Evolutionary conservation across 164 flowering plant genomes (phyloP).

Genomic region (Saururus chinensis): DNA sequence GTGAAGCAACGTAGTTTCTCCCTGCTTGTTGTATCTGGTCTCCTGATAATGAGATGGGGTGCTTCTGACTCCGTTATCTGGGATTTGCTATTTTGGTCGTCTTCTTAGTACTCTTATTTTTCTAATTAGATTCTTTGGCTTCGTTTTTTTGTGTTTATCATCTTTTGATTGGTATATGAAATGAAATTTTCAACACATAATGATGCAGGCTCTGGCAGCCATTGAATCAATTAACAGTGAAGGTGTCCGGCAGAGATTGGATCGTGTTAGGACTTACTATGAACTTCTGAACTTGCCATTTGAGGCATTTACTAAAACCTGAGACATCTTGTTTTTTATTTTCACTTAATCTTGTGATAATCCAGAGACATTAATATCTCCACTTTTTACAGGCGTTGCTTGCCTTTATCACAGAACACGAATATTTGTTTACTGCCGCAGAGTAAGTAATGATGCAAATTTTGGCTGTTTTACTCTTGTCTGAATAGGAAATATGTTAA

Average conservation of each 20-base stretch:
- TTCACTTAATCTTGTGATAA: background rate
- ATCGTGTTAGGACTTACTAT: conserved; percentile 83
- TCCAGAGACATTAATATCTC: background rate
- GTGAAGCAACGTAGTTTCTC: too few relatives aligned
- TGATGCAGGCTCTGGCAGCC: conserved; percentile 79
- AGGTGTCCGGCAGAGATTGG: conserved; percentile 76
- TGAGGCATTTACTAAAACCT: conserved; percentile 42
- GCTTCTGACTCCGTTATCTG: too few relatives aligned
- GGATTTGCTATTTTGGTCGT: too few relatives aligned
- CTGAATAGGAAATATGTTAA: background rate
- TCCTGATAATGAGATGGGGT: too few relatives aligned
- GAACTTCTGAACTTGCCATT: conserved; percentile 93
- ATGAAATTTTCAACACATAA: background rate
- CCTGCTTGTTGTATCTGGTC: too few relatives aligned
- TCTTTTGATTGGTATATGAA: background rate
- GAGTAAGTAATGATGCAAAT: conserved; percentile 53
- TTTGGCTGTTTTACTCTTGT: background rate
- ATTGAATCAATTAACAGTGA: conserved; percentile 88
- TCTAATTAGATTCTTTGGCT: too few relatives aligned
- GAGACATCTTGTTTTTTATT: background rate
- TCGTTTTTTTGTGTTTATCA: background rate
- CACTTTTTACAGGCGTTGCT: conserved; percentile 65
- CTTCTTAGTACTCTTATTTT: too few relatives aligned
- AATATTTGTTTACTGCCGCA: conserved; percentile 46
- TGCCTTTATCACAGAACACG: conserved; percentile 86